Evolutionary conservation across 169 alveolate genomes (phyloP).

Genomic region (Plasmodium yoelii): DNA sequence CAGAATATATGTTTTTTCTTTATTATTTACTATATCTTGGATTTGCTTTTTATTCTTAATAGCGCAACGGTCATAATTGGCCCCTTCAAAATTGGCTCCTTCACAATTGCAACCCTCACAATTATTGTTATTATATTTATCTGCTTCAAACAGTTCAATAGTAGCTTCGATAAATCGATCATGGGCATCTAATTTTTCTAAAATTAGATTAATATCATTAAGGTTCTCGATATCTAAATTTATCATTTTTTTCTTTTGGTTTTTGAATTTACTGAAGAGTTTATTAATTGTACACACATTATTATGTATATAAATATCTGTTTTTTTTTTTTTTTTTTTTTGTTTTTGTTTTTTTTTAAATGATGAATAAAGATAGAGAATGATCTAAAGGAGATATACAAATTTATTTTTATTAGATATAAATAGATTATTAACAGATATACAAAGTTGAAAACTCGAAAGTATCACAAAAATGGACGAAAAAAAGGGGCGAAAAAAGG

Average conservation of each 20-base stretch:
- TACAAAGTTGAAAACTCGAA: too few relatives aligned
- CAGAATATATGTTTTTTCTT: constrained; percentile 36
- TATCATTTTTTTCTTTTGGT: constrained; percentile 31
- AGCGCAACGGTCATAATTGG: too few relatives aligned
- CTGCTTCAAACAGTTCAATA: constrained; percentile 56
- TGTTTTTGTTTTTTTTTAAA: not conserved
- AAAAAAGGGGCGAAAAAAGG: too few relatives aligned
- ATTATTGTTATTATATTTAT: not conserved
- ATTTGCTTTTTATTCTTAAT: constrained; percentile 12
- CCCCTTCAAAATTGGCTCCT: too few relatives aligned
- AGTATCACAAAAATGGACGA: too few relatives aligned
- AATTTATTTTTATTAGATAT: too few relatives aligned
- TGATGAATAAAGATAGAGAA: too few relatives aligned
- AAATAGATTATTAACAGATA: too few relatives aligned
- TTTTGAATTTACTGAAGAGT: not conserved
- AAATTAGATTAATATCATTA: constrained; percentile 59
- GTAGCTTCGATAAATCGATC: constrained; percentile 66
- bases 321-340: not conserved
- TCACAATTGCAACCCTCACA: too few relatives aligned
- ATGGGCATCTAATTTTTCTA: constrained; percentile 63
- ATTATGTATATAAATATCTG: not conserved
- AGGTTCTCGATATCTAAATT: constrained; percentile 38
- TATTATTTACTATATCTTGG: constrained; percentile 22
- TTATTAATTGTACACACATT: not conserved
- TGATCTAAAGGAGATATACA: too few relatives aligned